Percentiles rank a stretch among this genome's conserved stretches.
Evolutionary conservation across 257 asterid genomes (phyloP).

Genomic region (Perilla frutescens): DNA sequence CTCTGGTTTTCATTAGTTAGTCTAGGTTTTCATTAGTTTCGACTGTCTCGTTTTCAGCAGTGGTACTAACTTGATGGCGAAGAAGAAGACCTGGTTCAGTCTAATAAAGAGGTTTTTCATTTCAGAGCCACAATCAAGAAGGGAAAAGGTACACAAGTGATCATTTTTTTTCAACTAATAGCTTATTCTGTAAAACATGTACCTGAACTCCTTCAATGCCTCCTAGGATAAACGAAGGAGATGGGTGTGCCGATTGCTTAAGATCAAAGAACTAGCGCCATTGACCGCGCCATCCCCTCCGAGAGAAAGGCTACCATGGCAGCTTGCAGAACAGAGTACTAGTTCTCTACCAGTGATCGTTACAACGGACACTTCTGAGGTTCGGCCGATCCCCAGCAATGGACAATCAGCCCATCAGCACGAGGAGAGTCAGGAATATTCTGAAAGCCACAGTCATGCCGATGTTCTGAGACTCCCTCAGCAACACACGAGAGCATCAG

Average conservation of each 20-base stretch:
- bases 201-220: constrained; percentile 21
- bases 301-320: constrained; percentile 40
- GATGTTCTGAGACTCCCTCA: constrained; percentile 17
- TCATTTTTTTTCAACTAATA: not conserved
- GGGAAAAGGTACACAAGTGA: constrained; percentile 58
- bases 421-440: constrained; percentile 34
- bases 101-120: constrained; percentile 64
- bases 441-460: constrained; percentile 21
- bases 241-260: constrained; percentile 62
- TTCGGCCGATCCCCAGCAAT: constrained; percentile 18
- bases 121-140: constrained; percentile 60
- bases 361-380: constrained; percentile 27
- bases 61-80: constrained; percentile 54
- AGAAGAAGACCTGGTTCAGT: constrained; percentile 74
- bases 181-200: not conserved
- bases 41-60: constrained; percentile 8
- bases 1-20: constrained; percentile 24
- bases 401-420: constrained; percentile 30
- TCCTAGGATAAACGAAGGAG: constrained; percentile 61
- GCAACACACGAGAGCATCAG: constrained; percentile 35
- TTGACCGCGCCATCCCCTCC: constrained; percentile 45
- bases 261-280: constrained; percentile 48
- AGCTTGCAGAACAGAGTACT: constrained; percentile 36
- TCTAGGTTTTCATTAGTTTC: constrained; percentile 2
- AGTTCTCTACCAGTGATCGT: constrained; percentile 34